Percentiles rank a stretch among this genome's conserved stretches.
phyloP scores from a whole-genome alignment of 2,329 filamentous ascomycete species.

The Thielaviopsis euricoi region DNA sequence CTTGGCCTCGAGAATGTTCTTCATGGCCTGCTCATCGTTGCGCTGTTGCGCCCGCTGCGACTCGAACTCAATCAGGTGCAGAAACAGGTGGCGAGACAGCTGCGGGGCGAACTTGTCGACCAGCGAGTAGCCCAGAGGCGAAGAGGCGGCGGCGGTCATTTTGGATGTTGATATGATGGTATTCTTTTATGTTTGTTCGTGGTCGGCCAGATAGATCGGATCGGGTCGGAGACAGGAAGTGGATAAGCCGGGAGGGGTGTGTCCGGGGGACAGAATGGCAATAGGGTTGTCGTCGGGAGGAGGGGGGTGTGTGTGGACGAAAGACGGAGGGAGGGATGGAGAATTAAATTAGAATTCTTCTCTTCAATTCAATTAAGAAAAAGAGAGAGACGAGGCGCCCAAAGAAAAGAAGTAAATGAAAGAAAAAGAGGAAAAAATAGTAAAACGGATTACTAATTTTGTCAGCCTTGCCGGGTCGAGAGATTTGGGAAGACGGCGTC shows the following conservation, averaged over 20 bases:
- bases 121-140: constrained; percentile 12
- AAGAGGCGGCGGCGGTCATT: constrained; percentile 12
- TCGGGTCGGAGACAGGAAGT: constrained; percentile 2
- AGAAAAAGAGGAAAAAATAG: background rate
- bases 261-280: background rate
- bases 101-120: constrained; percentile 60
- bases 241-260: background rate
- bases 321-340: background rate
- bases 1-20: constrained; percentile 69
- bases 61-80: constrained; percentile 87
- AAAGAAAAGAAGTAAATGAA: background rate
- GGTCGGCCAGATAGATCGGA: constrained; percentile 7
- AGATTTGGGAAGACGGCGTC: background rate
- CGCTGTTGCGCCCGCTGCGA: constrained; percentile 67
- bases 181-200: background rate
- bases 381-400: background rate
- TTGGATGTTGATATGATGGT: background rate
- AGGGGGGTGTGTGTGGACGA: constrained; percentile 3
- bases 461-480: background rate
- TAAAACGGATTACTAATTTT: background rate
- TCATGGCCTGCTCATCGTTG: constrained; percentile 38
- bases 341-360: background rate
- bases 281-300: background rate
- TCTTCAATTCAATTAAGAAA: constrained; percentile 3
- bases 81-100: constrained; percentile 91